Base-by-base conservation (phyloP, 768 basidiomycete genomes). In the Naganishia randhawae region DNA sequence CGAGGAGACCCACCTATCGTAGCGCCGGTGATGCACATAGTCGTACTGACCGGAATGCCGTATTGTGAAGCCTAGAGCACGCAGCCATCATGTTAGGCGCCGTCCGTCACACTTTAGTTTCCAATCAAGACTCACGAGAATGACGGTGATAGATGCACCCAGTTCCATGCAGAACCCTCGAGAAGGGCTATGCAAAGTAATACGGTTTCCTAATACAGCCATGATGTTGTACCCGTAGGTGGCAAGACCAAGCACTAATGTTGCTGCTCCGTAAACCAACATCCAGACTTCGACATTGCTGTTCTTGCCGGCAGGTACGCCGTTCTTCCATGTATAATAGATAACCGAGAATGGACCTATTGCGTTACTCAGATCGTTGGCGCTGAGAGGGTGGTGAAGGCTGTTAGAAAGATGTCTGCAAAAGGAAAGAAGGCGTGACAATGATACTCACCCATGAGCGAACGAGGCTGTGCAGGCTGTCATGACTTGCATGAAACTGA, bases 91-190 rank as follows among this genome's bases (percentile, higher is more conserved):
- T 9, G 4, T 41, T 22, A n/a, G 37, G 29, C 42, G 9, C 22
- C 51, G n/a, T 5, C 50, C 6, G 16, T 48, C 8, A 19, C 6
- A 50, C 2, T 25, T 42, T 69, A 37, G n/a, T 29, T 22, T 31
- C 16, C 39, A 50, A 35, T 22, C 27, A 19, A 27, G 19, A 62
- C 62, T 41, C 65, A 65, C 50, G 6, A 65, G 50, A 50, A 83
- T 75, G 66, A 83, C 82, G 32, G 82, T 82, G 71, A 82, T 78
- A 50, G 81, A 75, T 13, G 81, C 80, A 16, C 81, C 82, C 65
- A 83, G 73, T 70, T 83, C 83, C 83, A 83, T 83, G 10, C 80
- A 77, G 71, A 78, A 81, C 6, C 83, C 83, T 51, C 83, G 80
- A 3, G 80, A 81, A 1, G 83, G 82, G 0, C 81, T 81, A 69